Evolutionary conservation across 768 basidiomycete species (phyloP), one percentile per base, ranked within the genome.

Genomic region (Russula lepida): DNA sequence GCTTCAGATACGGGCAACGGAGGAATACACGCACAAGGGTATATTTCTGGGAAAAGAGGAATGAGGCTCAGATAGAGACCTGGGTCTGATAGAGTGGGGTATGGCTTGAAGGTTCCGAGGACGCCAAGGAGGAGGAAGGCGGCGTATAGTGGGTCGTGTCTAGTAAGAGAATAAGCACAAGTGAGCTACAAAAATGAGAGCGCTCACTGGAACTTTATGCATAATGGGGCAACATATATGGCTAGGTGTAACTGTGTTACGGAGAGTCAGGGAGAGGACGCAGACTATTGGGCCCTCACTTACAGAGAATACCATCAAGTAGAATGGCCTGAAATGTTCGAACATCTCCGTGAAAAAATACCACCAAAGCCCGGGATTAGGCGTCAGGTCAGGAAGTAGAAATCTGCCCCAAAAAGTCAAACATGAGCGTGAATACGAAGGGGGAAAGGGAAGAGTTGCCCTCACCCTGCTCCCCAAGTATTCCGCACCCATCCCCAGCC

Each of bases 281-380:
- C 15, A 17, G 9, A 1, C 7, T n/a, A 41, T 23, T 3, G 52
- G 46, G n/a, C 37, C 52, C 17, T 4, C 17, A 71, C 86, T 50
- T 67, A 94, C 94, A 19, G 88, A 89, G 72, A 98, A 98, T 19
- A 89, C 90, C 79, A 94, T 88, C 33, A 98, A 76, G 79, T 97
- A 99, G 75, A 98, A 98, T 4, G 87, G 84, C 32, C 97, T 78
- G 78, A 98, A 99, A 70, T 98, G 89, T 70, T 98, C 95, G 65
- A 99, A 99, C 90, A 98, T 98, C 71, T 98, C 95, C 12, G 93
- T 98, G 75, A 98, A 98, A 76, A 98, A 98, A 73, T 98, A 98
- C 95, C 95, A 98, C 89, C 93, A 93, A 30, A 98, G 74, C 2
- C 97, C 95, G 4, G 90, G 84, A 67, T 95, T 98, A 0, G 97